phyloP scores from a whole-genome alignment of 768 basidiomycete species.

The Agaricus subrufescens region DNA sequence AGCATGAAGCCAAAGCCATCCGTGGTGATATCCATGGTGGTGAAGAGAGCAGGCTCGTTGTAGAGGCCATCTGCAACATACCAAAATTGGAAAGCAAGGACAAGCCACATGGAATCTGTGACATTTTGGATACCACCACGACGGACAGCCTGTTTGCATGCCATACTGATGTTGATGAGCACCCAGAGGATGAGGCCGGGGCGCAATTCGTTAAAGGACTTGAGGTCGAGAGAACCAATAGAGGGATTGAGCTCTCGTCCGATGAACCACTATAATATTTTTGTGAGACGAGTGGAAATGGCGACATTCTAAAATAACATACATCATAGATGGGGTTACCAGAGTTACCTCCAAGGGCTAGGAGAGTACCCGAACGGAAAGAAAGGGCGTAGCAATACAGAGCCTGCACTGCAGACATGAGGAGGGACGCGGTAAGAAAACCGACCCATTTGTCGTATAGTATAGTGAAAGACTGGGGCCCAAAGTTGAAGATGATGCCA shows the following conservation, averaged over 20 bases:
- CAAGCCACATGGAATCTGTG: conserved; percentile 92
- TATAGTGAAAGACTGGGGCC: conserved; percentile 80
- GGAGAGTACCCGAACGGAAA: conserved; percentile 62
- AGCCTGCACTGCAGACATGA: conserved; percentile 77
- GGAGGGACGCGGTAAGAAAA: conserved; percentile 74
- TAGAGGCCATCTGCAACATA: conserved; percentile 87
- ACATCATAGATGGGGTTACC: conserved; percentile 90
- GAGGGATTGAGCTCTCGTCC: conserved; percentile 94
- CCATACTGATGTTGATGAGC: conserved; percentile 85
- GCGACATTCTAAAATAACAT: conserved; percentile 10
- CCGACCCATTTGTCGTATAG: conserved; percentile 91
- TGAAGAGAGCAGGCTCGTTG: conserved; percentile 91
- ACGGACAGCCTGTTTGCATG: conserved; percentile 84
- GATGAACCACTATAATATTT: conserved; percentile 69
- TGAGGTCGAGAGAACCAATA: conserved; percentile 63
- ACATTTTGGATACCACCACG: conserved; percentile 60
- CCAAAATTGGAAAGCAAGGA: conserved; percentile 77
- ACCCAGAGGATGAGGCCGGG: conserved; percentile 92
- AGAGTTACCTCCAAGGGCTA: conserved; percentile 91
- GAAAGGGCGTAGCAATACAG: conserved; percentile 65
- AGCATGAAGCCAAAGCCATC: conserved; percentile 99
- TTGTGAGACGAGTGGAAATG: not conserved
- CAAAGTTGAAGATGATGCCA: conserved; percentile 69
- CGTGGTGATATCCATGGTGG: conserved; percentile 96
- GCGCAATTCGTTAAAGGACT: conserved; percentile 79